Percentiles rank a stretch among this genome's conserved stretches.
Evolutionary conservation across 345 rosid species (phyloP).

Genomic region (Capsella bursapastoris): DNA sequence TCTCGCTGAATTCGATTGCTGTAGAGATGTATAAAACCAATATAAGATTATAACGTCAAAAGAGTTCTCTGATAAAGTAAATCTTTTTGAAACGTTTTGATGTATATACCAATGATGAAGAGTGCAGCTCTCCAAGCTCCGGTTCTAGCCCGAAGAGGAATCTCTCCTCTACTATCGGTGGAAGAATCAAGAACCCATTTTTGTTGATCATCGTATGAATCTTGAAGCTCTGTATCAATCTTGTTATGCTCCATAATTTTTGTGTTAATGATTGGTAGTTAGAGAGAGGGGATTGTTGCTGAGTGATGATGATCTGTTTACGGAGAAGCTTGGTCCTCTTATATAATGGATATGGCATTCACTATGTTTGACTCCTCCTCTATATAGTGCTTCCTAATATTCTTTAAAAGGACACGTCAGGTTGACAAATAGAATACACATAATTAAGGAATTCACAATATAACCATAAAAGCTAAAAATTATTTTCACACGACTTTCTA

Average conservation of each 20-base stretch:
- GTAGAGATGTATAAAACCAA: slow-evolving; percentile 27
- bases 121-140: slow-evolving; percentile 83
- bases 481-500: slow-evolving; percentile 14
- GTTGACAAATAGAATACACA: slow-evolving; percentile 34
- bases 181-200: slow-evolving; percentile 79
- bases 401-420: slow-evolving; percentile 34
- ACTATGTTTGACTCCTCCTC: slow-evolving; percentile 39
- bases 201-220: slow-evolving; percentile 44
- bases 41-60: not conserved
- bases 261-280: slow-evolving; percentile 24
- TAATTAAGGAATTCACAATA: not conserved
- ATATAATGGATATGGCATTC: slow-evolving; percentile 43
- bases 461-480: not conserved
- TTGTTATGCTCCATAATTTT: slow-evolving; percentile 37
- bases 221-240: slow-evolving; percentile 26
- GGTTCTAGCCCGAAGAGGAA: slow-evolving; percentile 65
- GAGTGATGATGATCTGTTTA: slow-evolving; percentile 27
- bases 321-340: slow-evolving; percentile 43
- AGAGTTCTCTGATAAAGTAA: no score
- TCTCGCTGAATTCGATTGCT: slow-evolving; percentile 94
- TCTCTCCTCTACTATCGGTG: slow-evolving; percentile 53
- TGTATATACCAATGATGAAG: slow-evolving; percentile 64
- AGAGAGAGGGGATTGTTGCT: slow-evolving; percentile 7
- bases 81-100: not conserved
- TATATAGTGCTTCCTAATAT: slow-evolving; percentile 33